These are phyloP conservation scores for Aspergillus niger DNA, from an alignment of 2,329 filamentous ascomycete genomes.

Conservation along the genomic window DNA sequence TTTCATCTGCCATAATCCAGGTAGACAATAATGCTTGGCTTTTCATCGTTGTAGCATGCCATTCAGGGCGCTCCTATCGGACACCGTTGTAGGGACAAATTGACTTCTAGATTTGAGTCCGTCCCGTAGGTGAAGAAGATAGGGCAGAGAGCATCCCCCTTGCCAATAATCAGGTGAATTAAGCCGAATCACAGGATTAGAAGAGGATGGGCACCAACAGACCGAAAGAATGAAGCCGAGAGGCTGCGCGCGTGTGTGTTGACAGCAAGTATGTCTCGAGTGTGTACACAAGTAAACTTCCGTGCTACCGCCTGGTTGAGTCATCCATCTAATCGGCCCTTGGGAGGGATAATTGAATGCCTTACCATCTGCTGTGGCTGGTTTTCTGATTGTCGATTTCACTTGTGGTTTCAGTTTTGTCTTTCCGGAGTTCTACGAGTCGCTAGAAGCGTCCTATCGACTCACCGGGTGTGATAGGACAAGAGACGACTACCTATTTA, in stretches of 20 bases:
- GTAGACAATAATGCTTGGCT: neutral
- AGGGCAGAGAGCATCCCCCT: neutral
- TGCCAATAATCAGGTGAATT: slow-evolving; percentile 7
- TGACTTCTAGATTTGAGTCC: neutral
- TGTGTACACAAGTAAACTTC: slow-evolving; percentile 13
- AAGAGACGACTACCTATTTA: neutral
- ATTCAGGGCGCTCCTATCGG: neutral
- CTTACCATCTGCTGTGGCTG: neutral
- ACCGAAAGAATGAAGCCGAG: slow-evolving; percentile 8
- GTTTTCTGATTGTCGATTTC: neutral
- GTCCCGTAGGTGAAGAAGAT: neutral
- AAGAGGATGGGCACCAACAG: slow-evolving; percentile 10
- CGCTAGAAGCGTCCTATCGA: neutral
- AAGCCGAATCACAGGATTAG: slow-evolving; percentile 8
- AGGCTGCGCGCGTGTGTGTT: slow-evolving; percentile 6
- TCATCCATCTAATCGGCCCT: neutral
- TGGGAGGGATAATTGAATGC: neutral
- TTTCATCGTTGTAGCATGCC: neutral
- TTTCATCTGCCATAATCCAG: neutral
- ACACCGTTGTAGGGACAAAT: neutral
- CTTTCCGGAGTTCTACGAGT: neutral
- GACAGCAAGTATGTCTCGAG: slow-evolving; percentile 12
- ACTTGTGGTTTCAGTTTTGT: neutral
- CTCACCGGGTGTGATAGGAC: neutral
- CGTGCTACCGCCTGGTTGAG: slow-evolving; percentile 3